Conservation (phyloP, 106 monocot species). For the Dendrobium catenatum region DNA sequence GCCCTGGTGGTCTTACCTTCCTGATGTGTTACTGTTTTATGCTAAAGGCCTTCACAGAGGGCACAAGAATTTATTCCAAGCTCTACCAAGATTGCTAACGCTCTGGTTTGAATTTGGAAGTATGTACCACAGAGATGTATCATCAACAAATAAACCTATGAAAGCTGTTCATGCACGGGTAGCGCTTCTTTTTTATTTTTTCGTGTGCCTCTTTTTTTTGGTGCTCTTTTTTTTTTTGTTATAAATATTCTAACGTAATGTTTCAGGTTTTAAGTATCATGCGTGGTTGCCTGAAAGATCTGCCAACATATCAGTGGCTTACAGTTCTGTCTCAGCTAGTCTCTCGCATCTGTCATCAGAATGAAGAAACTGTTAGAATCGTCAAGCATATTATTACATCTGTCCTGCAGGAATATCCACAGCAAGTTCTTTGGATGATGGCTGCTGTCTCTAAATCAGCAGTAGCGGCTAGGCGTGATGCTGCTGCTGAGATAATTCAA, state of each 20-base stretch:
- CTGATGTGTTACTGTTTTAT: constrained; percentile 78
- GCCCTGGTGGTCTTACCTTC: constrained; percentile 91
- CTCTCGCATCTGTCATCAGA: constrained; percentile 94
- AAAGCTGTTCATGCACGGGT: constrained; percentile 79
- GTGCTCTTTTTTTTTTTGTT: background rate
- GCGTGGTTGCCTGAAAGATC: constrained; percentile 91
- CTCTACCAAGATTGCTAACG: constrained; percentile 83
- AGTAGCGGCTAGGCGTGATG: constrained; percentile 85
- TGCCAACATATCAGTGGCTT: constrained; percentile 97
- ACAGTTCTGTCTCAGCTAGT: constrained; percentile 89
- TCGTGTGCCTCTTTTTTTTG: background rate
- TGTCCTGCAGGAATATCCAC: constrained; percentile 84
- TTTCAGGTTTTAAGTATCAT: constrained; percentile 78
- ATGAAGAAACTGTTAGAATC: constrained; percentile 72
- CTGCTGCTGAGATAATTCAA: constrained; percentile 93
- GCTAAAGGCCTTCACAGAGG: constrained; percentile 95
- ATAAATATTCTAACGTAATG: constrained; percentile 1
- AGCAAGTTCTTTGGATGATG: constrained; percentile 99
- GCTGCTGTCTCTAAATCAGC: constrained; percentile 98
- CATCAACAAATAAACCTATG: constrained; percentile 44
- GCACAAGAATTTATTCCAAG: constrained; percentile 91
- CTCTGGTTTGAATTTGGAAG: constrained; percentile 99
- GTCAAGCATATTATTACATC: constrained; percentile 92
- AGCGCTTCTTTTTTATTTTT: background rate
- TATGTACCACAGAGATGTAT: constrained; percentile 57